Evolutionary conservation across 225 moss, liverwort and hornwort species (phyloP).

Genomic region (Bryum argenteum): DNA sequence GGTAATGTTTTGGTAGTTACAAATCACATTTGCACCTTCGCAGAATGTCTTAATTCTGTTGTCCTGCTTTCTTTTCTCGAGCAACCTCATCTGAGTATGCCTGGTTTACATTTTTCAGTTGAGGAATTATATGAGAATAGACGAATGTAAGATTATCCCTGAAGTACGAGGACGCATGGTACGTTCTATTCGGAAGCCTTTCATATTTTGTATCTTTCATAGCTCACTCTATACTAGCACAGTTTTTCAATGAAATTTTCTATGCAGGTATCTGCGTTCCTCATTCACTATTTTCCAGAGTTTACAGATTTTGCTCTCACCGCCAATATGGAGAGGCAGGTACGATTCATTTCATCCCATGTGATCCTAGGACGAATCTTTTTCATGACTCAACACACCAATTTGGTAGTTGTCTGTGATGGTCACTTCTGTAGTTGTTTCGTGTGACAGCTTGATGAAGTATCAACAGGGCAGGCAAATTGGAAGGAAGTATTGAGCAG

Average conservation of each 20-base stretch:
- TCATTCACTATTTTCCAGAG: constrained; percentile 79
- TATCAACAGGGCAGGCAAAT: constrained; percentile 81
- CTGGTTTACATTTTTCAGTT: constrained; percentile 49
- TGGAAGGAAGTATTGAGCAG: constrained; percentile 75
- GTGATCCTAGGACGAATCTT: background rate
- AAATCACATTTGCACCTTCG: constrained; percentile 17
- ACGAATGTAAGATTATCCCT: constrained; percentile 75
- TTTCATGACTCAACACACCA: background rate
- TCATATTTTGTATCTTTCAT: background rate
- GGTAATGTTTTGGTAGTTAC: constrained; percentile 10
- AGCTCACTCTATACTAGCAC: constrained; percentile 4
- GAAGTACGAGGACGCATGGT: constrained; percentile 95
- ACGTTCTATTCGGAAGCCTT: constrained; percentile 18
- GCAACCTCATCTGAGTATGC: background rate
- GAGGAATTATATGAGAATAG: constrained; percentile 79
- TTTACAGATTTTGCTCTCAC: constrained; percentile 86
- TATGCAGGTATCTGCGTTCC: constrained; percentile 85
- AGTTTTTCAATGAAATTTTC: constrained; percentile 10
- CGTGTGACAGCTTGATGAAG: constrained; percentile 85
- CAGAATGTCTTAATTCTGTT: constrained; percentile 2
- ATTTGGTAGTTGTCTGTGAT: background rate
- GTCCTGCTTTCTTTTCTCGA: background rate
- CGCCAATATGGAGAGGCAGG: constrained; percentile 95
- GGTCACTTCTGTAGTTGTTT: constrained; percentile 1
- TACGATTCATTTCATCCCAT: constrained; percentile 19